Conservation (phyloP, 495 filamentous ascomycete species). For the Darksidea phi region DNA sequence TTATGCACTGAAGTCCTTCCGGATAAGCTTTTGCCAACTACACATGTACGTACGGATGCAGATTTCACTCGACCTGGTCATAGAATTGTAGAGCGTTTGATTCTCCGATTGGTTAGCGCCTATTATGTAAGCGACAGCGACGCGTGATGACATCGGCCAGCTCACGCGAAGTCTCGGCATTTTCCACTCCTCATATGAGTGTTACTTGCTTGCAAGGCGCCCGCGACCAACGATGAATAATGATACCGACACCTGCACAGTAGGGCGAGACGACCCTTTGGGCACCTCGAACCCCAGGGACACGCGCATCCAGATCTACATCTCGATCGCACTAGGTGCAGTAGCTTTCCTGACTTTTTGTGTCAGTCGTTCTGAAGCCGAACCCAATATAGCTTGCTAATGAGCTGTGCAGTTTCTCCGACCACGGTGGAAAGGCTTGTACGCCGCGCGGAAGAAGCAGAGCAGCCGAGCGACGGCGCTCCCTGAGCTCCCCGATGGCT, state of each 20-base stretch:
- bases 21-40: too few relatives aligned
- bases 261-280: slow-evolving; percentile 5
- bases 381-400: not conserved
- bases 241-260: not conserved
- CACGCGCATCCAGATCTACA: slow-evolving; percentile 57
- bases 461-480: slow-evolving; percentile 66
- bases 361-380: slow-evolving; percentile 45
- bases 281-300: slow-evolving; percentile 50
- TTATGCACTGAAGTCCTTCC: too few relatives aligned
- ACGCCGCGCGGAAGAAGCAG: slow-evolving; percentile 80
- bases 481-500: slow-evolving; percentile 78
- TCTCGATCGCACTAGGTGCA: slow-evolving; percentile 59
- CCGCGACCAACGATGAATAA: not conserved
- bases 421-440: slow-evolving; percentile 88
- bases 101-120: too few relatives aligned
- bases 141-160: slow-evolving; percentile 1
- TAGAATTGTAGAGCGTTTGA: too few relatives aligned
- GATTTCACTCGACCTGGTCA: too few relatives aligned
- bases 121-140: not conserved
- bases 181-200: not conserved
- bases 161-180: not conserved
- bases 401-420: slow-evolving; percentile 61
- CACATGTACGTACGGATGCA: too few relatives aligned
- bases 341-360: slow-evolving; percentile 64
- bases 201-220: not conserved